Percentiles rank a stretch among this genome's conserved stretches.
These are phyloP conservation scores for Scheffersomyces lignicola DNA, from an alignment of 1,139 yeast species.

Conservation along the genomic window DNA sequence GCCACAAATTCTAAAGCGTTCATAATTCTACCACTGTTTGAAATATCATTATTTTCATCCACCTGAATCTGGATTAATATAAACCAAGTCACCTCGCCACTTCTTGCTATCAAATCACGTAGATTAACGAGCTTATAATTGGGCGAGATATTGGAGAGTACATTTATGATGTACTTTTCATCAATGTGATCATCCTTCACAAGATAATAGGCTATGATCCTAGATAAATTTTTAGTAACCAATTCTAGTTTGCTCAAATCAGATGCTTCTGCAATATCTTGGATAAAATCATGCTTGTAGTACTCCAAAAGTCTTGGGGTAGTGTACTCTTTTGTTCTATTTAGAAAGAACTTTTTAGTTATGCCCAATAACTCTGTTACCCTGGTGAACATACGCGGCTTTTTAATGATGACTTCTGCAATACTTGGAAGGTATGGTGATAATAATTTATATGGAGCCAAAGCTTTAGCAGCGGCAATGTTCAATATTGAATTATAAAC, in stretches of 20 bases:
- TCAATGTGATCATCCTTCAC: slow-evolving; percentile 42
- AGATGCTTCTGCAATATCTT: slow-evolving; percentile 48
- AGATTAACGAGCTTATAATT: slow-evolving; percentile 37
- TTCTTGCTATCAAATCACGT: slow-evolving; percentile 42
- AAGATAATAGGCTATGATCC: slow-evolving; percentile 42
- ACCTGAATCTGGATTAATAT: slow-evolving; percentile 38
- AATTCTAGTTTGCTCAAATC: slow-evolving; percentile 33
- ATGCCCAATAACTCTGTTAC: slow-evolving; percentile 68
- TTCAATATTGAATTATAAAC: slow-evolving; percentile 59
- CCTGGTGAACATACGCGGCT: slow-evolving; percentile 55
- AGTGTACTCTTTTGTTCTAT: slow-evolving; percentile 70
- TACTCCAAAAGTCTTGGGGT: slow-evolving; percentile 74
- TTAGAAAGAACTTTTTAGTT: slow-evolving; percentile 58
- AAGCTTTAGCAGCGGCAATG: slow-evolving; percentile 43
- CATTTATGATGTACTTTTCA: slow-evolving; percentile 51
- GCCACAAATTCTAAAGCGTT: slow-evolving; percentile 45
- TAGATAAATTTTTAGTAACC: slow-evolving; percentile 34
- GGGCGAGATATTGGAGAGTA: slow-evolving; percentile 56
- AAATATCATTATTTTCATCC: slow-evolving; percentile 26
- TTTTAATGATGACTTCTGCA: slow-evolving; percentile 65
- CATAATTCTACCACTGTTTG: slow-evolving; percentile 32
- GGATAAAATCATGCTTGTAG: slow-evolving; percentile 61
- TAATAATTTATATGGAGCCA: slow-evolving; percentile 68
- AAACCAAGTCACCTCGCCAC: slow-evolving; percentile 47
- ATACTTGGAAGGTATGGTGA: slow-evolving; percentile 79